Evolutionary conservation across 164 flowering plant genomes (phyloP).

Genomic region (Cinnamomum micranthum): DNA sequence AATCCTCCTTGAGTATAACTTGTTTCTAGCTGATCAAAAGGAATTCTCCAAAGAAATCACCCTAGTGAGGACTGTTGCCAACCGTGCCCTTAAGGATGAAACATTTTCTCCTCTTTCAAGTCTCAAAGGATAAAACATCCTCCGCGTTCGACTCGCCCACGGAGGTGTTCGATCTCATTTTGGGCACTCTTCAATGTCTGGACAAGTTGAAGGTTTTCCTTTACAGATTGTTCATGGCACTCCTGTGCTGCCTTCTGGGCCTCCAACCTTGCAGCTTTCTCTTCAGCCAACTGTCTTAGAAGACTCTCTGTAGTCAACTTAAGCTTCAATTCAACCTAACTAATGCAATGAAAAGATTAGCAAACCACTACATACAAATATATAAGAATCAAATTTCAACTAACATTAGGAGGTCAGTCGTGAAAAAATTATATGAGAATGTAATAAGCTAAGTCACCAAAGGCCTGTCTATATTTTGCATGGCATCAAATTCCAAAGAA

Average conservation of each 20-base stretch:
- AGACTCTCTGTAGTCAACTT: slow-evolving; percentile 58
- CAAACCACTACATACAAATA: no score
- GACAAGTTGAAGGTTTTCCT: slow-evolving; percentile 60
- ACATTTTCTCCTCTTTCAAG: slow-evolving; percentile 29
- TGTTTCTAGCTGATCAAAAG: no score
- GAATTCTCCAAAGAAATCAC: no score
- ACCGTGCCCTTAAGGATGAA: slow-evolving; percentile 33
- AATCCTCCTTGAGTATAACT: no score
- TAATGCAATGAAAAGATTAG: no score
- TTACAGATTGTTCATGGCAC: slow-evolving; percentile 41
- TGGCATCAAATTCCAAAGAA: not conserved
- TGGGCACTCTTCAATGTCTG: slow-evolving; percentile 57
- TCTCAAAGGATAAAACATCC: no score
- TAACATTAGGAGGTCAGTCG: not conserved
- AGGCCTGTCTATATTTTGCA: no score
- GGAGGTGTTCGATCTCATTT: slow-evolving; percentile 66
- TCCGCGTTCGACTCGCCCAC: slow-evolving; percentile 35
- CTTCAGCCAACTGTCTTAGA: slow-evolving; percentile 67
- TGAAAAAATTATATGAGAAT: not conserved
- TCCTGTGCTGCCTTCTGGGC: slow-evolving; percentile 55
- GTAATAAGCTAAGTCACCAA: no score
- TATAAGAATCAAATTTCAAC: no score
- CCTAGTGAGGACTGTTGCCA: no score
- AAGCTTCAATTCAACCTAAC: slow-evolving; percentile 64
- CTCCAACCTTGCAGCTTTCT: slow-evolving; percentile 66